Base-by-base conservation (phyloP, 768 basidiomycete genomes). In the Leccinum broughii region DNA sequence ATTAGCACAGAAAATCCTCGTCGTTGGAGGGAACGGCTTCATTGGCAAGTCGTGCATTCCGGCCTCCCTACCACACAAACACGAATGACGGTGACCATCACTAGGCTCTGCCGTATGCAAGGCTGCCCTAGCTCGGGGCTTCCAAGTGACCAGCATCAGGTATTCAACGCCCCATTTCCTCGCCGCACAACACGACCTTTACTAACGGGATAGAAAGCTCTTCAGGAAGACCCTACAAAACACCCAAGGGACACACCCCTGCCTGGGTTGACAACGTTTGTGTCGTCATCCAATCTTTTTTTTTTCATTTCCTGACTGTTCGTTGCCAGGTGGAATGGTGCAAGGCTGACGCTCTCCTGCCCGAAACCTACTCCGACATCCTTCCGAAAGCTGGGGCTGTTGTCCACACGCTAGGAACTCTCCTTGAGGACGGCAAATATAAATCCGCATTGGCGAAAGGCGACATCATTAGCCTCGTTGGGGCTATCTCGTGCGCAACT, bases 21-120 rank as follows among this genome's bases (percentile, higher is more conserved):
- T 99, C 46, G 84, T 98, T 2, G 97, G 97, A n/a, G 97, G 97
- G 50, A 97, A 97, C 77, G 97, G 97, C 6, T 98, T 97, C 78
- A 86, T 99, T 68, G 96, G 95, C 91, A 64, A 61, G 77, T 60
- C 11, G n/a, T 22, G 0, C 15, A 37, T 22, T 28, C 26, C 60
- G 55, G 49, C 32, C 24, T 28, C 22, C 28, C 24, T 28, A 28
- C 62, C 20, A 17, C 15, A 35, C 59, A 34, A 20, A 30, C 37
- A 26, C 15, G 22, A 26, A 50, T 26, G 60, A n/a, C 61, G 28
- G 28, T 39, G 63, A 4, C 46, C 52, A 35, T 59, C 24, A 32
- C 48, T 74, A 97, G 95, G 97, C 55, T 98, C 97, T 28, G 90
- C 95, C 4, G 85, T 99, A 32, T 98, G 95, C 76, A 89, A 84